These are phyloP conservation scores for Ustilago bromivora DNA, from an alignment of 1,284 basidiomycete species.

Conservation along the genomic window DNA sequence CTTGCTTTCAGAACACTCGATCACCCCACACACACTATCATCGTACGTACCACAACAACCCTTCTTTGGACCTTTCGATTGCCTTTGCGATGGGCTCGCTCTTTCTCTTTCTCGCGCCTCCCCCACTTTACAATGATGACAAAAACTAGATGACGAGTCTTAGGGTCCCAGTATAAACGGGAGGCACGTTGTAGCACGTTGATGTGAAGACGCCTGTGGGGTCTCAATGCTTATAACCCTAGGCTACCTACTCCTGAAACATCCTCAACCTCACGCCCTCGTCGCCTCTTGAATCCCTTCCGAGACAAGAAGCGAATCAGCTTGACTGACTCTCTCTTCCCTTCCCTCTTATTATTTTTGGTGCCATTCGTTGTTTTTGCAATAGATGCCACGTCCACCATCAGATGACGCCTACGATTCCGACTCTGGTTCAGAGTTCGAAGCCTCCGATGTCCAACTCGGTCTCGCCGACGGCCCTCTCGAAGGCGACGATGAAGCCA, in stretches of 20 bases:
- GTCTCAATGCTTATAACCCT: conserved; percentile 59
- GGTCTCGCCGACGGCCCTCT: conserved; percentile 65
- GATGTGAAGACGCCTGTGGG: conserved; percentile 45
- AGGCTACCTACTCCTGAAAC: conserved; percentile 64
- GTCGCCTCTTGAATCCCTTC: not conserved
- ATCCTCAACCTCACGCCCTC: not conserved
- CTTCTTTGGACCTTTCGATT: not conserved
- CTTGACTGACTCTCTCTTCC: conserved; percentile 11
- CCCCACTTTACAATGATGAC: conserved; percentile 46
- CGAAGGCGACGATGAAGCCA: conserved; percentile 60
- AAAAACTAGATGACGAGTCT: conserved; percentile 66
- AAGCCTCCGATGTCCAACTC: conserved; percentile 59
- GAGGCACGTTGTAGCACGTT: conserved; percentile 42
- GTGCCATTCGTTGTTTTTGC: not conserved
- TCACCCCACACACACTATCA: conserved; percentile 16
- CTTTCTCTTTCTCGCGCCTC: not conserved
- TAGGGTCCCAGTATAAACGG: conserved; percentile 50
- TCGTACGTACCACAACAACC: conserved; percentile 23
- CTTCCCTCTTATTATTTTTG: not conserved
- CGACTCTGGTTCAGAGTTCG: conserved; percentile 57
- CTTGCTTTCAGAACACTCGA: conserved; percentile 48
- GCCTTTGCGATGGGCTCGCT: not conserved
- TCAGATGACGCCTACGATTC: conserved; percentile 62
- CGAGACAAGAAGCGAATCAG: not conserved
- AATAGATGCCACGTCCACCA: conserved; percentile 48